phyloP scores from a whole-genome alignment of 208 protist genomes.

The Acanthamoeba royreba region DNA sequence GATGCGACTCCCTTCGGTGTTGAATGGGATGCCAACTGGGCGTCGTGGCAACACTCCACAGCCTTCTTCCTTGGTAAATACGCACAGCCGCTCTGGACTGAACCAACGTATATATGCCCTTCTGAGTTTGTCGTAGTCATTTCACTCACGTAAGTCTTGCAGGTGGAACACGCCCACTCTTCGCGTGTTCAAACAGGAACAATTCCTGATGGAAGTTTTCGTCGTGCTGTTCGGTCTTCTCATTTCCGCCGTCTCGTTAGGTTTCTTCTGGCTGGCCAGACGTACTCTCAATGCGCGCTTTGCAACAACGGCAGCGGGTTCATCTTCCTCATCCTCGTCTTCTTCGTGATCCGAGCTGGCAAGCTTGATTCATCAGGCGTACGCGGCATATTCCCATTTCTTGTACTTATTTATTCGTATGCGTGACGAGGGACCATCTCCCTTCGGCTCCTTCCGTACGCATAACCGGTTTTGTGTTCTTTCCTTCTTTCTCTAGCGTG shows the following conservation, averaged over 20 bases:
- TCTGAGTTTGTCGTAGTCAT: neutral
- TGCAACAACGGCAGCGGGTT: neutral
- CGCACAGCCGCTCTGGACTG: slow-evolving; percentile 26
- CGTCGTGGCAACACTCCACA: neutral
- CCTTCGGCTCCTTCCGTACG: no score
- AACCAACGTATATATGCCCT: neutral
- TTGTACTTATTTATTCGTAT: no score
- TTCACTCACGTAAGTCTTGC: neutral
- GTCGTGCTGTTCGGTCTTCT: neutral
- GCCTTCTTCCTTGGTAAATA: neutral
- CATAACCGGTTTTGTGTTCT: no score
- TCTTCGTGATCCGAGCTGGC: neutral
- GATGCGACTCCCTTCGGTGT: neutral
- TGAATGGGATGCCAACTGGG: neutral
- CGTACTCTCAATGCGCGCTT: neutral
- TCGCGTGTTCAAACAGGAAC: slow-evolving; percentile 7
- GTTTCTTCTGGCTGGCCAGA: slow-evolving; percentile 10
- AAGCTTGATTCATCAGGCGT: no score
- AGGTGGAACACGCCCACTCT: neutral
- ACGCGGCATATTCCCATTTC: no score
- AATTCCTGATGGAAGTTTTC: neutral
- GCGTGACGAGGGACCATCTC: no score
- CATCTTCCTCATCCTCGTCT: neutral
- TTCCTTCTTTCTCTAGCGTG: no score
- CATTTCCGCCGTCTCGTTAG: neutral